Base-by-base conservation (phyloP, 192 early-diverging fungal genomes). In the Mortierella claussenii region DNA sequence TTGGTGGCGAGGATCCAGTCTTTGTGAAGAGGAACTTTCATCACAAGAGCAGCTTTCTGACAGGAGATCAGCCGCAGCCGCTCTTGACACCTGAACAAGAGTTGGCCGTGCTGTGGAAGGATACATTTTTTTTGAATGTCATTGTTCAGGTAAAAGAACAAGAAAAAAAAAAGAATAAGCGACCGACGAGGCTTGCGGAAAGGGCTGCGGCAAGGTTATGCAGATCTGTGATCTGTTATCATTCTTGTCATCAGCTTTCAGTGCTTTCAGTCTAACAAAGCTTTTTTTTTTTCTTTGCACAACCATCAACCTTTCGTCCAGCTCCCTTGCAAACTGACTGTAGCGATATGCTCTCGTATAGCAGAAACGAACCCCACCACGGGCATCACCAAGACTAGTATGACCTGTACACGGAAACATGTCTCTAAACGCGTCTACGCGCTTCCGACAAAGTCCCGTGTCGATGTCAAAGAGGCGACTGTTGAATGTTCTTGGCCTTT, bases 401-500 rank as follows among this genome's bases (percentile, higher is more conserved):
- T 96, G 93, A 86, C 89, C 55, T 91, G 92, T 18, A 82, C 92
- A 33, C 86, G 87, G 26, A 87, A 83, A 64, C 88, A 93, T 51
- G 88, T 95, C 37, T 81, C 88, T 1, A 91, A 89, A 67, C 84
- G 88, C 37, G 94, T 96, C 0, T 96, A 95, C 69, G 95, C 95
- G 12, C 85, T 92, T 13, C 95, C 95, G 26, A 94, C 91, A 86
- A 95, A 94, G 80, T 94, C 94, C 32, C 89, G 92, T 51, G 94
- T 97, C 89, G 94, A 95, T 81, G 83, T 92, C 70, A 96, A 93
- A 65, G 92, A 94, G 55, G 86, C 89, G 13, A 90, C 93, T 50
- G 93, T 93, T 82, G 95, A 97, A 70, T 92, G 90, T 69, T 95
- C 94, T 17, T 96, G 92, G 75, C 95, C 95, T 8, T 76, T 92